Evolutionary conservation across 495 filamentous ascomycete genomes (phyloP), one percentile per base, ranked within the genome.

Genomic region (Lichina pygmaea): DNA sequence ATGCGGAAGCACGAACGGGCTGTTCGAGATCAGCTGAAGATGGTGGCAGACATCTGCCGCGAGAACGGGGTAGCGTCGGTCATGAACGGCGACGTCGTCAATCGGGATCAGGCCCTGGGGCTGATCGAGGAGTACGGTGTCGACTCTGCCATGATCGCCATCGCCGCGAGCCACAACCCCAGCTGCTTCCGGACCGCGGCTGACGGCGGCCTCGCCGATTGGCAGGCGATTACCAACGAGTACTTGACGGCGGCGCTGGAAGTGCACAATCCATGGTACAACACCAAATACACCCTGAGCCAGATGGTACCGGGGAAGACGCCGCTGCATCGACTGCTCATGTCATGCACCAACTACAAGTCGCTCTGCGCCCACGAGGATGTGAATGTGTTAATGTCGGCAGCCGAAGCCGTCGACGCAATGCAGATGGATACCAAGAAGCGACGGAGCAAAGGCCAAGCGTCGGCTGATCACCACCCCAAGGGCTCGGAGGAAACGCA

Each of bases 111-210:
- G 43, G 85, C 73, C 2, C 53, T 76, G 3, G 55, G 65, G 44
- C 60, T 95, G 13, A 72, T 81, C 44, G 42, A 65, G 12, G 76
- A 93, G 54, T 92, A 66, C 52, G 77, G 76, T 6, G 81, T 78
- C 3, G 89, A 95, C 52, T 89, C 86, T 11, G 86, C 81, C 42
- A 97, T 97, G 89, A 94, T 97, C 54, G 91, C 89, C 9, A 86
- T 79, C 3, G 67, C 78, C 7, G 89, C 89, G 0, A 89, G 95
- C 62, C 63, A 72, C 48, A 95, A 97, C 51, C 70, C 82, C 15
- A 86, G 79, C 41, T 78, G 75, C 48, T 97, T 95, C 63, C 68
- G 77, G 33, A 51, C 64, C 2, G 57, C 67, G 32, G 71, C 63
- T 0, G 70, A 77, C 32, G 80, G 79, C 2, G 76, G 77, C 3